Conservation (phyloP, 768 basidiomycete species). For the Russula ochroleuca region DNA sequence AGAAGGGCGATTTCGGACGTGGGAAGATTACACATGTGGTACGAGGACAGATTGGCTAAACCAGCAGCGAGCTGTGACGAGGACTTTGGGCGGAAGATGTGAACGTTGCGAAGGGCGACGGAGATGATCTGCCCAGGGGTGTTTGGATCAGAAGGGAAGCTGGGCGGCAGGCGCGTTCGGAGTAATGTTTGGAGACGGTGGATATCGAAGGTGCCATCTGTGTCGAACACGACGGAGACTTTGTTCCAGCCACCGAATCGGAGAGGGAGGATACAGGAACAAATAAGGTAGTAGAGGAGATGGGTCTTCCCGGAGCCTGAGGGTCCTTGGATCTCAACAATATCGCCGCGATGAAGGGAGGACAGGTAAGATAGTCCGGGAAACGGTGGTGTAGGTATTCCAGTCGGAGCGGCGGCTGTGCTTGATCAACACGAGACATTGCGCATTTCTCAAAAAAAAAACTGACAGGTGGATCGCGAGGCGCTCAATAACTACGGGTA, state of each 20-base stretch:
- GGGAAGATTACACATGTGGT: conserved; percentile 47
- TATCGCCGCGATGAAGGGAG: conserved; percentile 50
- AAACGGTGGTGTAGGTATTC: conserved; percentile 19
- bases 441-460: neutral
- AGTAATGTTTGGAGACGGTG: conserved; percentile 52
- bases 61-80: conserved; percentile 66
- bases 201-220: conserved; percentile 61
- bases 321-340: conserved; percentile 74
- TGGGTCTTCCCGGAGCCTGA: conserved; percentile 75
- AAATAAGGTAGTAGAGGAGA: conserved; percentile 61
- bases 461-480: conserved; percentile 18
- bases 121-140: conserved; percentile 33
- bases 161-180: conserved; percentile 40
- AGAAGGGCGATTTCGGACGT: conserved; percentile 59
- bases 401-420: conserved; percentile 7
- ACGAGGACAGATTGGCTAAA: conserved; percentile 52
- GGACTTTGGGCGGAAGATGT: conserved; percentile 66
- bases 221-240: conserved; percentile 65
- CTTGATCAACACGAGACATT: conserved; percentile 1
- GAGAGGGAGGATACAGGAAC: conserved; percentile 54
- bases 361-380: conserved; percentile 27
- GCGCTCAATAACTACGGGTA: conserved; percentile 13
- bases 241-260: conserved; percentile 55
- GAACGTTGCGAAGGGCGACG: conserved; percentile 49
- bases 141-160: conserved; percentile 25